Evolutionary conservation across 768 basidiomycete genomes (phyloP), one percentile per base, ranked within the genome.

Genomic region (Leccinum longicurvipes): DNA sequence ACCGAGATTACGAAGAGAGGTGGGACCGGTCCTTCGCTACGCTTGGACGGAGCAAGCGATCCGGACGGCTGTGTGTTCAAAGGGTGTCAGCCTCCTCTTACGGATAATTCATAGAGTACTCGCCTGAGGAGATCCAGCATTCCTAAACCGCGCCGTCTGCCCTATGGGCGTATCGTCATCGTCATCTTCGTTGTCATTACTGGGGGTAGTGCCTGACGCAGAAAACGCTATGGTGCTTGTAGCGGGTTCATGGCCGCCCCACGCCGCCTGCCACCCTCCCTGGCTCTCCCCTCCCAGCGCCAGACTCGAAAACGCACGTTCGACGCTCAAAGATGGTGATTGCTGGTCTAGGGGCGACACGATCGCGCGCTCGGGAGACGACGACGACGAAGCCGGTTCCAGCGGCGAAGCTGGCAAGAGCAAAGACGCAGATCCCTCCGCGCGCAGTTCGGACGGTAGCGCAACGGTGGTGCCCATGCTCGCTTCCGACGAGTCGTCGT

Each of bases 1-100:
- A 99, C 93, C 0, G 89, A 83, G 60, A 99, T 92, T 8, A 81
- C 70, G 68, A 97, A 98, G 24, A 89, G 76, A 21, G 91, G 89
- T 54, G 80, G 82, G 34, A 87, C 63, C 1, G 77, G 77, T 53
- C 77, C 79, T 50, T 83, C 66, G 42, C 58, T 69, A 42, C 64
- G 68, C 23, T 64, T 58, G 29, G 60, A 36, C 6, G 56, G 42
- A 23, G 45, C 31, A 8, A 63, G 60, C 17, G 66, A 64, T 32
- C 34, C 47, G 48, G 63, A 57, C 29, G 31, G 50, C 60, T 72
- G 36, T 29, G 15, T 11, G 19, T 44, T 28, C 54, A 41, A 29
- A 41, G 19, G 25, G 31, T 27, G 17, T 60, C 48, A 59, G 44
- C 6, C 2, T 28, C 45, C 56, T 11, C 24, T 51, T 41, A 21